Percentiles rank a stretch among this genome's conserved stretches.
phyloP scores from a whole-genome alignment of 139 green algal species.

The Chlorella sorokiniana region DNA sequence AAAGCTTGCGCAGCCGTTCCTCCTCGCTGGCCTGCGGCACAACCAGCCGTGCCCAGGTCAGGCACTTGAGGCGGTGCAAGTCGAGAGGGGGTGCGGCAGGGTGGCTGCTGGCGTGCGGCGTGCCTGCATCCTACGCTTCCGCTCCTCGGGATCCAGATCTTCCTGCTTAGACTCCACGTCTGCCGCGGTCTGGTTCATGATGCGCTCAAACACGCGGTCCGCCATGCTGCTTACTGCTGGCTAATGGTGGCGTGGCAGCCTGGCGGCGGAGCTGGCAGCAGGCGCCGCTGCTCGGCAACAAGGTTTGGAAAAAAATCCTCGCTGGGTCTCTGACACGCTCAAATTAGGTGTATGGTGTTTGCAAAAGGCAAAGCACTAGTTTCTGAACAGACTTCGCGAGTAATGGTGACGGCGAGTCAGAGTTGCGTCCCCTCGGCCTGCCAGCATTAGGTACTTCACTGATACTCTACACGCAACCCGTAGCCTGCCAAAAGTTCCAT shows the following conservation, averaged over 20 bases:
- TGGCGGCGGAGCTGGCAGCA: not conserved
- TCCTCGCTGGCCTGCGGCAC: conserved; percentile 18
- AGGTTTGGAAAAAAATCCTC: no score
- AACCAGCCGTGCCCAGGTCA: not conserved
- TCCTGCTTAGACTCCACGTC: conserved; percentile 1
- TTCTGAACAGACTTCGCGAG: no score
- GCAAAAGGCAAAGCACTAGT: no score
- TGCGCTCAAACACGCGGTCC: conserved; percentile 35
- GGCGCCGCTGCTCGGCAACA: no score
- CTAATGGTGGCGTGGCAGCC: not conserved
- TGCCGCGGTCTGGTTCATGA: conserved; percentile 7
- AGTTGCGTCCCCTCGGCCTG: no score
- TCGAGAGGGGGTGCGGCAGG: not conserved
- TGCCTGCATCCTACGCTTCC: conserved; percentile 19
- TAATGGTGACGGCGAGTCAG: no score
- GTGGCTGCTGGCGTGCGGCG: not conserved
- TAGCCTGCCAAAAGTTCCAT: no score
- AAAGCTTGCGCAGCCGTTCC: conserved; percentile 15
- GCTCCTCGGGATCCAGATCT: conserved; percentile 15
- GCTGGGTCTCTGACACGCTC: no score
- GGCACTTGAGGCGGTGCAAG: not conserved
- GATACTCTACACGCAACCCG: no score
- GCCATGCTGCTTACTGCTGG: conserved; percentile 14
- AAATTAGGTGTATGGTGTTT: no score
- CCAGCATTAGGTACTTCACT: no score